Evolutionary conservation across 345 rosid species (phyloP).

Genomic region (Crucihimalaya himalaica): DNA sequence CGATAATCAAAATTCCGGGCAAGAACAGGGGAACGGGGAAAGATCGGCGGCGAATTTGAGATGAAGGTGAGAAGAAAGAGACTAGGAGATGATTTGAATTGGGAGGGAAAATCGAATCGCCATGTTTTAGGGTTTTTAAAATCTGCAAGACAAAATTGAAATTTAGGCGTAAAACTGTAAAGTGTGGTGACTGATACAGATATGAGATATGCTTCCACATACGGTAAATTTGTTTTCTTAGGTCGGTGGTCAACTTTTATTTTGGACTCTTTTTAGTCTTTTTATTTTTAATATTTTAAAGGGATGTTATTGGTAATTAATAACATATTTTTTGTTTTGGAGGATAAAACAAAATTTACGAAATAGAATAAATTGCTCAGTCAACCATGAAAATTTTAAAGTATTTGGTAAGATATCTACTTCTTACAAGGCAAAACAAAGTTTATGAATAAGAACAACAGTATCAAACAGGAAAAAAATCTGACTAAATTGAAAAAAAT

Average conservation of each 20-base stretch:
- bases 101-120: conserved; percentile 40
- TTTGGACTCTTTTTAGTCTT: no score
- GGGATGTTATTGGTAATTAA: no score
- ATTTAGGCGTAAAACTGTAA: conserved; percentile 1
- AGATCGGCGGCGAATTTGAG: background rate
- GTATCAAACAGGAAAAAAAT: background rate
- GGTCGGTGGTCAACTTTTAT: no score
- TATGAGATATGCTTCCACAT: no score
- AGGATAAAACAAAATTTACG: background rate
- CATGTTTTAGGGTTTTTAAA: conserved; percentile 22
- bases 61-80: conserved; percentile 4
- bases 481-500: background rate
- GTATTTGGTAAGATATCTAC: background rate
- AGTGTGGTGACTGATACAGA: no score
- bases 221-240: no score
- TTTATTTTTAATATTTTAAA: no score
- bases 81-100: conserved; percentile 8
- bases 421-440: background rate
- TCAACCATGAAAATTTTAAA: background rate
- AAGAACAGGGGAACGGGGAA: no score
- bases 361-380: background rate
- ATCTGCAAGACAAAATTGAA: background rate
- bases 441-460: no score
- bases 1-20: background rate
- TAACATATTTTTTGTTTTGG: background rate